Conservation (phyloP, 805 yeast genomes). For the Sporopachydermia quercuum region DNA sequence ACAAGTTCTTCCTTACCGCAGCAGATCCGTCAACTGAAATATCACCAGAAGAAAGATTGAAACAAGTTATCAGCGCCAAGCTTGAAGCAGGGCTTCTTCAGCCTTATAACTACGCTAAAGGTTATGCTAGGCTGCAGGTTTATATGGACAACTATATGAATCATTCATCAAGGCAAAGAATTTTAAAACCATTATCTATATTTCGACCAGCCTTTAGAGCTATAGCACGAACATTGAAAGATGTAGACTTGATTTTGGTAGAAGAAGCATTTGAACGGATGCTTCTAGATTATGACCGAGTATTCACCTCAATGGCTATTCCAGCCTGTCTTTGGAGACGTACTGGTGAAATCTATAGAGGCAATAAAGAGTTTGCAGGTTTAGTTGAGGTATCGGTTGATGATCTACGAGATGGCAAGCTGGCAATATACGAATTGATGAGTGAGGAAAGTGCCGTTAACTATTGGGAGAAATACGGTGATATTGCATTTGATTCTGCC, state of each 20-base stretch:
- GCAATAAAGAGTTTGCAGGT: conserved; percentile 91
- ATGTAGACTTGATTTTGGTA: conserved; percentile 79
- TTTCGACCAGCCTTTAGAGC: conserved; percentile 91
- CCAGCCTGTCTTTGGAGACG: conserved; percentile 97
- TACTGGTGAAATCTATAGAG: conserved; percentile 90
- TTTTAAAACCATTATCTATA: conserved; percentile 68
- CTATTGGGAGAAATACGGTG: conserved; percentile 95
- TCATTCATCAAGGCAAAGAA: conserved; percentile 65
- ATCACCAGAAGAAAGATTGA: conserved; percentile 84
- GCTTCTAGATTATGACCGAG: conserved; percentile 86
- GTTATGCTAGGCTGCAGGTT: conserved; percentile 76
- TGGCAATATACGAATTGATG: conserved; percentile 89
- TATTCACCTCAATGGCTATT: conserved; percentile 92
- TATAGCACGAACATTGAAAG: conserved; percentile 78
- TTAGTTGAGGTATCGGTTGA: conserved; percentile 82
- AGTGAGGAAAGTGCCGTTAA: conserved; percentile 92
- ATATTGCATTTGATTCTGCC: conserved; percentile 89
- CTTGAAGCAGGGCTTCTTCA: conserved; percentile 83
- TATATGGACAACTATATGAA: conserved; percentile 93
- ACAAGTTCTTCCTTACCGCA: conserved; percentile 87
- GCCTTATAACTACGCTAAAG: conserved; percentile 89
- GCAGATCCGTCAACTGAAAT: conserved; percentile 94
- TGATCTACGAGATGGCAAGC: conserved; percentile 79
- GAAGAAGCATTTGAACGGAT: conserved; percentile 91
- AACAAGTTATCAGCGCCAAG: conserved; percentile 88